A percentile compares a stretch with the other conserved stretches of the same genome.
Evolutionary conservation across 441 rosid species (phyloP).

Genomic region (Euphorbia schlechtendalii): DNA sequence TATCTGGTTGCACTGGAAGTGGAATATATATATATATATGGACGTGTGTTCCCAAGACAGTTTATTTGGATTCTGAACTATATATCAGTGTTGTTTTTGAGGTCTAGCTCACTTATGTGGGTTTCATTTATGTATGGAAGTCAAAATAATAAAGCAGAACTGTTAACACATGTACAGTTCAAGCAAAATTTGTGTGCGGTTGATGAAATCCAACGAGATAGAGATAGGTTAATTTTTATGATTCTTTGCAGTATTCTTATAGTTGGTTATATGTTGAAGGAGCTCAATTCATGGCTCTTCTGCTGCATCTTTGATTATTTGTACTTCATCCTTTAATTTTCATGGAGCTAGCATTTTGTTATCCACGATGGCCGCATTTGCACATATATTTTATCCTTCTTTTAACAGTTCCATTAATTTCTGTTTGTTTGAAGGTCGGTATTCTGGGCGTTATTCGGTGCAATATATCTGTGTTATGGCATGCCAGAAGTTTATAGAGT

Average conservation of each 20-base stretch:
- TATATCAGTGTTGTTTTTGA: not conserved
- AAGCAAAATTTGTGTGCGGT: not conserved
- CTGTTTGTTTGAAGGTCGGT: slow-evolving; percentile 52
- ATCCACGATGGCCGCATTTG: not conserved
- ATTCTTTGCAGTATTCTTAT: not conserved
- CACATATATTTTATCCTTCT: not conserved
- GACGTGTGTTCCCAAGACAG: no score
- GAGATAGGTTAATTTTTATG: no score
- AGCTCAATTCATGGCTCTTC: not conserved
- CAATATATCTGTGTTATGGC: slow-evolving; percentile 86
- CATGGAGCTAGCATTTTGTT: not conserved
- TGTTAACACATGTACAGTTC: not conserved
- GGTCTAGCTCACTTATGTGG: no score
- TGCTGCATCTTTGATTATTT: not conserved
- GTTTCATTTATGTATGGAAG: not conserved
- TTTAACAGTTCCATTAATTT: not conserved
- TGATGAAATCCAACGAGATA: not conserved
- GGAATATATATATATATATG: no score
- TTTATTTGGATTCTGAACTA: not conserved
- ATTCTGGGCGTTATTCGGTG: slow-evolving; percentile 94
- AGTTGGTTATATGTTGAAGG: not conserved
- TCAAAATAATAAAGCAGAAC: not conserved
- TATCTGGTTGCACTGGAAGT: no score
- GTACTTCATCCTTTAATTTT: not conserved
- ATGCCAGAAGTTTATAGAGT: slow-evolving; percentile 95